Evolutionary conservation across 2,329 filamentous ascomycete species (phyloP).

Genomic region (Hypoxylon sp.): DNA sequence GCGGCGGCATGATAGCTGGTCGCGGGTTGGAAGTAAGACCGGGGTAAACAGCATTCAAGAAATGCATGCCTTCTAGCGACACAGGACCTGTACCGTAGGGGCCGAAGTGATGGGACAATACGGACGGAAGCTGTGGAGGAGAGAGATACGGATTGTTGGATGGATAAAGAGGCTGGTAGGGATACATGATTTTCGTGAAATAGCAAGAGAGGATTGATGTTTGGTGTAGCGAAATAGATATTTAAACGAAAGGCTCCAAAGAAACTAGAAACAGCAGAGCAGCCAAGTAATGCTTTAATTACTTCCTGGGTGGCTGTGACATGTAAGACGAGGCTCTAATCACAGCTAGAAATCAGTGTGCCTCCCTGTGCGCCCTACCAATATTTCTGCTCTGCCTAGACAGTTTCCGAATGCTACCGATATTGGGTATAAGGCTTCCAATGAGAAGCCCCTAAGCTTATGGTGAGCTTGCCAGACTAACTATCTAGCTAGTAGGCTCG

Average conservation of each 20-base stretch:
- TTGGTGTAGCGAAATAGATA: background rate
- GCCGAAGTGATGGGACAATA: slow-evolving; percentile 32
- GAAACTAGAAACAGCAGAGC: background rate
- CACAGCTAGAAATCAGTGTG: slow-evolving; percentile 6
- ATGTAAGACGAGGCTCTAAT: slow-evolving; percentile 17
- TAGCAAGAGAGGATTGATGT: background rate
- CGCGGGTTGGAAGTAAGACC: slow-evolving; percentile 3
- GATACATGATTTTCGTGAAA: slow-evolving; percentile 14
- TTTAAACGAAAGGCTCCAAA: background rate
- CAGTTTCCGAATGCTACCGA: background rate
- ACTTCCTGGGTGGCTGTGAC: slow-evolving; percentile 1
- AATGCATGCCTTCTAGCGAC: slow-evolving; percentile 14
- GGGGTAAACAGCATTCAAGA: slow-evolving; percentile 25
- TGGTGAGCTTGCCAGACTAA: background rate
- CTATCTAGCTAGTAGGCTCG: background rate
- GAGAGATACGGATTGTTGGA: slow-evolving; percentile 4
- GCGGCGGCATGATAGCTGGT: background rate
- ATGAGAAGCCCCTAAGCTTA: background rate
- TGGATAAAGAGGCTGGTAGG: slow-evolving; percentile 6
- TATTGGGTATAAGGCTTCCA: slow-evolving; percentile 6
- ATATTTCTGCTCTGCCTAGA: background rate
- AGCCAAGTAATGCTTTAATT: background rate
- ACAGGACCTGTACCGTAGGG: slow-evolving; percentile 29
- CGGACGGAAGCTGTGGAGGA: slow-evolving; percentile 17
- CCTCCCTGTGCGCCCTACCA: background rate